A percentile compares a stretch with the other conserved stretches of the same genome.
These are phyloP conservation scores for Cordyceps farinosa DNA, from an alignment of 2,329 filamentous ascomycete species.

Conservation along the genomic window DNA sequence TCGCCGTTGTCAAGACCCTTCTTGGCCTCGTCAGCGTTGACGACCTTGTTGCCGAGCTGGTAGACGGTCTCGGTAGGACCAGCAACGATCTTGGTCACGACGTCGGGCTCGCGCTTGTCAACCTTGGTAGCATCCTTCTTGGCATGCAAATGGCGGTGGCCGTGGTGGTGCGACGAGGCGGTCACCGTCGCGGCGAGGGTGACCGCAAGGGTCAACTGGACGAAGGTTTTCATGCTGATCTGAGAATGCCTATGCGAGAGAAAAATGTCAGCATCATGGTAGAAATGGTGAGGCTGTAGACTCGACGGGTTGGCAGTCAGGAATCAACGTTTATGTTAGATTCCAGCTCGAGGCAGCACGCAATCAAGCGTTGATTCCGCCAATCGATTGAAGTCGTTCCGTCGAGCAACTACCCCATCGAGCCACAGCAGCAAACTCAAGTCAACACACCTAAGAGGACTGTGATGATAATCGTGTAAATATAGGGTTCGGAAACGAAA, in stretches of 20 bases:
- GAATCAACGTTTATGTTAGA: background rate
- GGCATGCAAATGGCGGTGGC: conserved; percentile 57
- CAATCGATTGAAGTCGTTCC: background rate
- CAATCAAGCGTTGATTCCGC: too few relatives aligned
- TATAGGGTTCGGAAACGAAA: conserved; percentile 24
- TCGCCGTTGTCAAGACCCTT: conserved; percentile 67
- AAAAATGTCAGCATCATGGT: background rate
- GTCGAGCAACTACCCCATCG: background rate
- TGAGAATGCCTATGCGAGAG: background rate
- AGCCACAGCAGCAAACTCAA: background rate
- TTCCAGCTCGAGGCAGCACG: background rate
- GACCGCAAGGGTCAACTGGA: conserved; percentile 46
- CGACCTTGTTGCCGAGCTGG: conserved; percentile 60
- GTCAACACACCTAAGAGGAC: background rate
- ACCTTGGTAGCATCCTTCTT: conserved; percentile 41
- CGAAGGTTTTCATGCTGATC: conserved; percentile 18
- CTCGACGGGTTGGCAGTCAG: background rate
- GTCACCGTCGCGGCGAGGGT: conserved; percentile 49
- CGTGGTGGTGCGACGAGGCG: conserved; percentile 60
- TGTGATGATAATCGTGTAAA: conserved; percentile 7
- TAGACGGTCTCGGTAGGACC: conserved; percentile 67
- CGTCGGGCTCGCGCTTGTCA: conserved; percentile 44
- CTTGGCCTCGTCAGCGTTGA: conserved; percentile 64
- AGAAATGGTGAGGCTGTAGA: background rate
- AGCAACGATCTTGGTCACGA: conserved; percentile 52